A percentile compares a stretch with the other conserved stretches of the same genome.
Conservation (phyloP, 2,329 filamentous ascomycete genomes). For the Trichoderma oligosporum region DNA sequence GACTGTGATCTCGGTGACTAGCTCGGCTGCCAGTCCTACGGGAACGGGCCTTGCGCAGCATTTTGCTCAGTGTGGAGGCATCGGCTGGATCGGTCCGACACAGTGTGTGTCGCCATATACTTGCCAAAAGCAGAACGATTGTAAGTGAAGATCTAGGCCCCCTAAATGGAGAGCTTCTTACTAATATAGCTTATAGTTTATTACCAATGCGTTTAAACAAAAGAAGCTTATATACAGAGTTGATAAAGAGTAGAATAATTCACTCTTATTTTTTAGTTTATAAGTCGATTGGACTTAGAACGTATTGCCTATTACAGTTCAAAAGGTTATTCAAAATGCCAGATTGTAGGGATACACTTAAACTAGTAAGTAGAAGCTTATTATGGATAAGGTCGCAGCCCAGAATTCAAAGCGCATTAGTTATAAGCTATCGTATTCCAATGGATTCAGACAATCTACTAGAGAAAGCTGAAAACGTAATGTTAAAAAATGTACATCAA, state of each 20-base stretch:
- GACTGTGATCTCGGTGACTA: background rate
- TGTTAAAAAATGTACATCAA: too few species aligned
- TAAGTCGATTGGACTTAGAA: too few species aligned
- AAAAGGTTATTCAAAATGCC: too few species aligned
- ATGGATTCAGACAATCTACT: too few species aligned
- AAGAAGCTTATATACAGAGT: background rate
- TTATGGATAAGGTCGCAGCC: too few species aligned
- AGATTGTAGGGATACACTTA: too few species aligned
- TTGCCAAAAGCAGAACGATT: constrained; percentile 8
- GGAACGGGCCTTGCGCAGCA: constrained; percentile 1
- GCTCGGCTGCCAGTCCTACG: background rate
- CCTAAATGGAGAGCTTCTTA: background rate
- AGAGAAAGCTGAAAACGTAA: too few species aligned
- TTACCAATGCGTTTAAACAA: constrained; percentile 3
- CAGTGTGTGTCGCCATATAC: constrained; percentile 2
- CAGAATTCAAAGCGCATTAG: too few species aligned
- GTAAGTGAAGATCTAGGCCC: background rate
- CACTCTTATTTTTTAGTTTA: too few species aligned
- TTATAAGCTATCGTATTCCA: too few species aligned
- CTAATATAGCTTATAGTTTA: background rate
- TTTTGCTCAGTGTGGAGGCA: constrained; percentile 7
- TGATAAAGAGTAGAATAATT: background rate
- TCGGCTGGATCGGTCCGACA: constrained; percentile 8
- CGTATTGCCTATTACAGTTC: too few species aligned
- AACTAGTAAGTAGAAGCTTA: too few species aligned